Evolutionary conservation across 768 basidiomycete species (phyloP), one percentile per base, ranked within the genome.

Genomic region (Mrakia frigida): DNA sequence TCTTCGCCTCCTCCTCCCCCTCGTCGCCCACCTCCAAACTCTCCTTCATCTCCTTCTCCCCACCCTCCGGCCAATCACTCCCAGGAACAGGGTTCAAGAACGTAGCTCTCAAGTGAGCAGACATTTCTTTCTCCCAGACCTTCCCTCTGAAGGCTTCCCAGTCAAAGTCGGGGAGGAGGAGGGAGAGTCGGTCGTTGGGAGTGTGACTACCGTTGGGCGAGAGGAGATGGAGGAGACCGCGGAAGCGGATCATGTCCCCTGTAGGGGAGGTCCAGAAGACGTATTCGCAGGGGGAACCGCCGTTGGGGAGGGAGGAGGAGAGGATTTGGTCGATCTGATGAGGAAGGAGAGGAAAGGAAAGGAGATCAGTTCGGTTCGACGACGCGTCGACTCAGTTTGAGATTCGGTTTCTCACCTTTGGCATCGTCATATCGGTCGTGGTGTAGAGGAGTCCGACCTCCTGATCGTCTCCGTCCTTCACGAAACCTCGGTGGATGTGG

Each of bases 401-500:
- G 25, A 11, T 41, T 7, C 7, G 33, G 28, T 28, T 25, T 0
- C 70, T 46, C 10, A 72, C 70, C 52, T 33, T 72, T 59, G 70
- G 70, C 70, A 72, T 72, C 21, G 11, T 10, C 23, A 50, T 52
- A 21, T 72, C 70, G 21, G 70, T 72, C 3, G 70, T 56, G 10
- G 70, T 72, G 28, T 52, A 59, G 46, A 72, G 37, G 1, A 72
- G 70, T 37, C 52, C 70, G 18, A 52, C 56, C 35, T 72, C 70
- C 16, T 53, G 21, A 3, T 33, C 52, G 10, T 52, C 3, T 11
- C 10, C 4, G 53, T 72, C 70, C 70, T 72, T 72, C 6, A 72
- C 70, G 16, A 50, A 72, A 0, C 70, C 70, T 53, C 70, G 70
- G 53, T 72, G 70, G 53, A 72, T 52, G 53, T 72, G 70, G 53